Evolutionary conservation across 768 basidiomycete species (phyloP), one percentile per base, ranked within the genome.

Genomic region (Russula compacta): DNA sequence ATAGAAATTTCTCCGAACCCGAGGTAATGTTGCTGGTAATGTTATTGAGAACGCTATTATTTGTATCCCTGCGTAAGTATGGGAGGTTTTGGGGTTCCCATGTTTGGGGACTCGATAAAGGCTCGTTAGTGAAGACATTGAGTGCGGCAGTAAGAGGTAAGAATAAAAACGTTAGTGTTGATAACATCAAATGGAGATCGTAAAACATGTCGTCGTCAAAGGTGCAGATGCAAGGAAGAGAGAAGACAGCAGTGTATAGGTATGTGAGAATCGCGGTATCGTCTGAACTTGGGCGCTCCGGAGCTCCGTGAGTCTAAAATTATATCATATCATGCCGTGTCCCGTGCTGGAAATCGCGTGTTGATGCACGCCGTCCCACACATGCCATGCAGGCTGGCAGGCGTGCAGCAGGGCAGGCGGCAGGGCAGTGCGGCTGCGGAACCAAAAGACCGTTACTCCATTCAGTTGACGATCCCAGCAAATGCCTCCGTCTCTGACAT

Each of bases 121-220:
- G 35, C 29, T n/a, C 38, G n/a, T 57, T 42, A 48, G 24, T 51
- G 17, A 46, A 2, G 56, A 39, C 38, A n/a, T 19, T 33, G 21
- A 42, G n/a, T 21, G 33, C 56, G 14, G 46, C 8, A 40, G 38
- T 17, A n/a, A 53, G 55, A 29, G 40, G 35, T 21, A 56, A 50
- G 42, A 55, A n/a, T n/a, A 56, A 38, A 24, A 49, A 15, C 8
- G 54, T 50, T 6, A 69, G 64, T 29, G 61, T 46, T 33, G 65
- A 53, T 21, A 68, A 55, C n/a, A 65, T 59, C 48, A 64, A 56
- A 50, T 54, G 64, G 57, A 59, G 65, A 43, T 49, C 65, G 54
- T 65, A 56, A 42, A 61, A 36, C 69, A 70, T 70, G 35, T 42
- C 32, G 60, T 44, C 39, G 60, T 55, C 24, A 36, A 24, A 47